These are phyloP conservation scores for Lanmaoa rubissima DNA, from an alignment of 768 basidiomycete species.

Conservation along the genomic window DNA sequence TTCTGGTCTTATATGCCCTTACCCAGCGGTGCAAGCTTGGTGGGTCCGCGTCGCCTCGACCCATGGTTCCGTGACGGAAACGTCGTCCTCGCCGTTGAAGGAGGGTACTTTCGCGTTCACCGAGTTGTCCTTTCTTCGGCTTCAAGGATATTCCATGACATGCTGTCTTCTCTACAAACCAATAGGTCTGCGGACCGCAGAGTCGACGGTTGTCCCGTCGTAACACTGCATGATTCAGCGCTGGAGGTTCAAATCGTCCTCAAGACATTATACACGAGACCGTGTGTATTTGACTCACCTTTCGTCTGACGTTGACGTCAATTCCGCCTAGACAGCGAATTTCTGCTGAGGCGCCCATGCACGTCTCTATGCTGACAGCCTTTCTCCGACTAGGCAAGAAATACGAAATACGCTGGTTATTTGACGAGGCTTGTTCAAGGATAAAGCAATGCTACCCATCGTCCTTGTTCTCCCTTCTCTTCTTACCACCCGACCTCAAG, in stretches of 20 bases:
- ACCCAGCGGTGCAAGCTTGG: constrained; percentile 8
- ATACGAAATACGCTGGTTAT: constrained; percentile 24
- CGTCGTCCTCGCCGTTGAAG: constrained; percentile 23
- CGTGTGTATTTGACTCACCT: constrained; percentile 17
- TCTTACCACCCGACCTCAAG: constrained; percentile 21
- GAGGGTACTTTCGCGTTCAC: constrained; percentile 22
- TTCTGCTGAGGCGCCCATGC: constrained; percentile 14
- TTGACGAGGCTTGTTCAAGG: constrained; percentile 21
- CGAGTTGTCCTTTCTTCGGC: constrained; percentile 22
- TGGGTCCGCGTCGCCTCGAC: constrained; percentile 21
- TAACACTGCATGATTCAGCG: constrained; percentile 18
- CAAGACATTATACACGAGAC: constrained; percentile 22
- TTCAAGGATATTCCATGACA: constrained; percentile 20
- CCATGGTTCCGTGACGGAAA: constrained; percentile 27
- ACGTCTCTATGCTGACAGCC: constrained; percentile 21
- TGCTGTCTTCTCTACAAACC: constrained; percentile 13
- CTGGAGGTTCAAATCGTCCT: constrained; percentile 27
- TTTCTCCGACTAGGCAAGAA: constrained; percentile 26
- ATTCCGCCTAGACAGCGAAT: constrained; percentile 23
- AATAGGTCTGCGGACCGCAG: constrained; percentile 11
- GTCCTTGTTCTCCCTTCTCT: constrained; percentile 25
- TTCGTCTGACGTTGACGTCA: not conserved
- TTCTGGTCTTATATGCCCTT: constrained; percentile 23
- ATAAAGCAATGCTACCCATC: constrained; percentile 25
- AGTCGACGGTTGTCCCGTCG: constrained; percentile 25